Evolutionary conservation across 805 yeast genomes (phyloP), one percentile per base, ranked within the genome.

Genomic region (Myxozyma lipomycoides): DNA sequence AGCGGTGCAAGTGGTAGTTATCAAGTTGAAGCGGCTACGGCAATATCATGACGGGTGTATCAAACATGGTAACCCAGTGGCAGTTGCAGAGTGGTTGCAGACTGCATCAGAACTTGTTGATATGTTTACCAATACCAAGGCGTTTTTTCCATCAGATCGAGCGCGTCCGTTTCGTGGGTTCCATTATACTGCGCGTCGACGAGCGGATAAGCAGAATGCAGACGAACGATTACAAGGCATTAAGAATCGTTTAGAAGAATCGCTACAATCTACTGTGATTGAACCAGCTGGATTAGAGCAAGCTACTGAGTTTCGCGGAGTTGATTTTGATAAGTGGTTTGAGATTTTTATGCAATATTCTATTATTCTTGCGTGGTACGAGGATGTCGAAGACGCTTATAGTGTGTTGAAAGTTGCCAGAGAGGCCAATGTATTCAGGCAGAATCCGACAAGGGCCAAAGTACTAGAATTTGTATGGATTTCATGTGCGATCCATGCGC

Each of bases 311-410:
- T 86, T 84, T 62, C 74, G 95, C 50, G 96, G 96, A 0, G 69
- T 89, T 19, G 70, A 74, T 2, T 86, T 86, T 65, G 85, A 84
- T 35, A 77, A 77, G 34, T 93, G 98, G 98, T 88, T 88, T 66
- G 81, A 78, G 55, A 71, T 91, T 4, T 86, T 89, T 61, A 83
- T 89, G 78, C 84, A 83, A 61, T 81, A 84, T 60, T 82, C 95
- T 0, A 66, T 91, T 32, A 74, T 82, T 22, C 74, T 84, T 44
- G 82, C 88, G 0, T 76, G 75, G 53, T 77, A 74, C 62, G 85
- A 80, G 51, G 71, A 74, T 45, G 70, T 73, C 1, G 81, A 80
- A 22, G 83, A 81, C 60, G 91, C 95, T 5, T 68, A 77, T 42
- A 78, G 83, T 40, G 78, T 88, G 3, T 73, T 86, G 35, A 86